Conservation (phyloP, 805 yeast species). For the Huiozyma sinensis region DNA sequence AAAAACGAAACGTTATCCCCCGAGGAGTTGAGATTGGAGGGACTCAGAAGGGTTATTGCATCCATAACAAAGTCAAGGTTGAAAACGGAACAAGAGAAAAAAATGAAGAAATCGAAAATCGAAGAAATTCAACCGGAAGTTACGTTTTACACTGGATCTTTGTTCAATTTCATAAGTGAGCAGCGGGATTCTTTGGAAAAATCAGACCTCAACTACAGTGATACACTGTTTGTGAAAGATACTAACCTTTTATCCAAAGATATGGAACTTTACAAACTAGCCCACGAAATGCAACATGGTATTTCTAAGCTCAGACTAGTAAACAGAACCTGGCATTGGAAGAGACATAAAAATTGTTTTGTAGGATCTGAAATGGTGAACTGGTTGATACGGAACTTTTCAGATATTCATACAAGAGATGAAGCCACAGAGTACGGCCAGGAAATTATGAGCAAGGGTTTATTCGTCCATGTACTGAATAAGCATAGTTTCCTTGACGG, state of each 20-base stretch:
- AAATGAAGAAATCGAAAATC: slow-evolving; percentile 22
- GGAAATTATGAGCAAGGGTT: slow-evolving; percentile 53
- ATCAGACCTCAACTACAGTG: slow-evolving; percentile 27
- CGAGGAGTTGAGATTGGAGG: slow-evolving; percentile 91
- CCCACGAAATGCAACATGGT: slow-evolving; percentile 51
- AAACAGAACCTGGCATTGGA: slow-evolving; percentile 89
- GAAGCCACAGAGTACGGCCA: slow-evolving; percentile 80
- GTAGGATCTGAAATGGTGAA: slow-evolving; percentile 76
- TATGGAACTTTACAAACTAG: slow-evolving; percentile 42
- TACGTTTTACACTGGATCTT: slow-evolving; percentile 76
- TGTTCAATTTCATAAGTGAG: slow-evolving; percentile 53
- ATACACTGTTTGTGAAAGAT: slow-evolving; percentile 26
- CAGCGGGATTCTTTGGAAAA: slow-evolving; percentile 34
- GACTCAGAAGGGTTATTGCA: slow-evolving; percentile 58
- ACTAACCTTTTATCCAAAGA: slow-evolving; percentile 35
- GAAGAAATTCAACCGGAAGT: slow-evolving; percentile 62
- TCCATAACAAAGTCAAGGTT: slow-evolving; percentile 50
- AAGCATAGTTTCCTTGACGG: slow-evolving; percentile 86
- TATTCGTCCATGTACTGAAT: slow-evolving; percentile 72
- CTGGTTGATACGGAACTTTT: slow-evolving; percentile 73
- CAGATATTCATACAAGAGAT: slow-evolving; percentile 71
- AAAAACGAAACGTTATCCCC: slow-evolving; percentile 54
- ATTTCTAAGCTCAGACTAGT: slow-evolving; percentile 53
- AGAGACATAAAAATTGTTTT: slow-evolving; percentile 64
- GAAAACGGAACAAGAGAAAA: slow-evolving; percentile 33